Percentiles rank a stretch among this genome's conserved stretches.
Evolutionary conservation across 306 rosid genomes (phyloP).

Genomic region (Prunus mira): DNA sequence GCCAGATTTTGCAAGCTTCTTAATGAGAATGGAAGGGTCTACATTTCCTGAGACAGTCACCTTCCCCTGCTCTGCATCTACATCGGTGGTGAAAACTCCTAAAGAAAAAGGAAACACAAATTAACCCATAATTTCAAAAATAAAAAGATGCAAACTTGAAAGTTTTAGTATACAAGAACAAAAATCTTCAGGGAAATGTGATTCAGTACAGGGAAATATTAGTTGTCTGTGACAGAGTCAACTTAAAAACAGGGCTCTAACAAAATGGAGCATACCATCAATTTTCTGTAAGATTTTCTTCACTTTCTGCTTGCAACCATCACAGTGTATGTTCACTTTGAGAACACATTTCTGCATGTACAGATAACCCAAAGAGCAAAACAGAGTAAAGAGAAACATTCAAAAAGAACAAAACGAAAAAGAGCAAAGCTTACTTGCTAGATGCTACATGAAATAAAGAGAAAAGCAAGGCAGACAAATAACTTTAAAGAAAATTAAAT

Average conservation of each 20-base stretch:
- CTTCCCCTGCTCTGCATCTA: slow-evolving; percentile 90
- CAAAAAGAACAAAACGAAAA: background rate
- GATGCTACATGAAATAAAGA: no score
- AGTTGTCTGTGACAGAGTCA: background rate
- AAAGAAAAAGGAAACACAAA: background rate
- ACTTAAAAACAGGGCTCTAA: background rate
- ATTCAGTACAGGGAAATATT: background rate
- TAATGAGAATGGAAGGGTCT: slow-evolving; percentile 76
- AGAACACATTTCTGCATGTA: slow-evolving; percentile 85
- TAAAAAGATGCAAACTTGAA: background rate
- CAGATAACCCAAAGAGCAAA: slow-evolving; percentile 38
- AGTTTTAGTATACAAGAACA: background rate
- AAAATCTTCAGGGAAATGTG: background rate
- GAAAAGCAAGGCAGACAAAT: background rate
- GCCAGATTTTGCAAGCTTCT: slow-evolving; percentile 84
- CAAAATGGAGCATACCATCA: slow-evolving; percentile 51
- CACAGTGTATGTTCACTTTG: slow-evolving; percentile 96
- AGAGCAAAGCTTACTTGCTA: background rate
- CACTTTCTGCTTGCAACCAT: slow-evolving; percentile 90
- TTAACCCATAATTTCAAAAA: background rate
- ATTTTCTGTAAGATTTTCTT: slow-evolving; percentile 93
- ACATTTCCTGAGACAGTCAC: slow-evolving; percentile 88
- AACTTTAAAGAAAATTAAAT: background rate
- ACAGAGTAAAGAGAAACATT: slow-evolving; percentile 26
- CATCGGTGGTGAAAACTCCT: slow-evolving; percentile 87